These are phyloP conservation scores for Plicaturopsis crispa DNA, from an alignment of 768 basidiomycete species.

Conservation along the genomic window DNA sequence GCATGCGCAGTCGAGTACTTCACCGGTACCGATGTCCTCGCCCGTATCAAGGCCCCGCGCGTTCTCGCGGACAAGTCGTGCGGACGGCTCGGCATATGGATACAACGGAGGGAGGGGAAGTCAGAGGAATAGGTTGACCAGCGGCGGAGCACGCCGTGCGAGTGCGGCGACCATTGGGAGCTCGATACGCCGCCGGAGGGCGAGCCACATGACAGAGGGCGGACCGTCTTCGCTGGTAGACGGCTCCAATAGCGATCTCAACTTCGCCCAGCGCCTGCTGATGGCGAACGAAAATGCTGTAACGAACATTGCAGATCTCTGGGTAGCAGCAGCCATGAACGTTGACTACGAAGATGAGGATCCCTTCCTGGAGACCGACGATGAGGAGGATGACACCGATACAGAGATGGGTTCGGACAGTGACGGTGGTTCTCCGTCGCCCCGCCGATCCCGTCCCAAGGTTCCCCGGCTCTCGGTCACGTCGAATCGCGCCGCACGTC, in stretches of 20 bases:
- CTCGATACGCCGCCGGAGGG: conserved; percentile 42
- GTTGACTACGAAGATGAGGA: conserved; percentile 91
- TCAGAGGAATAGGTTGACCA: conserved; percentile 49
- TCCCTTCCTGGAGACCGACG: conserved; percentile 48
- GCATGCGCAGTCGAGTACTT: conserved; percentile 29
- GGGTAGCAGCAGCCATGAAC: conserved; percentile 96
- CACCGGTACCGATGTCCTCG: conserved; percentile 39
- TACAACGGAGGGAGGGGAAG: conserved; percentile 46
- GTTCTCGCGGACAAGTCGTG: conserved; percentile 49
- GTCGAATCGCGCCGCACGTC: conserved; percentile 11
- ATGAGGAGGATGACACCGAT: conserved; percentile 43
- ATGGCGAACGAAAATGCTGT: conserved; percentile 95
- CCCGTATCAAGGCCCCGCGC: conserved; percentile 37
- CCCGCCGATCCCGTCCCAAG: conserved; percentile 4
- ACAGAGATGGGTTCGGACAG: conserved; percentile 30
- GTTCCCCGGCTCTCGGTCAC: conserved; percentile 4
- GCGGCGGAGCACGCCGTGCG: conserved; percentile 39
- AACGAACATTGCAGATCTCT: conserved; percentile 91
- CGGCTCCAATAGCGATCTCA: conserved; percentile 46
- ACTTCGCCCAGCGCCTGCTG: conserved; percentile 81
- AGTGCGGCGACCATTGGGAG: conserved; percentile 48
- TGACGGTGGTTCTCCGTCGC: conserved; percentile 23
- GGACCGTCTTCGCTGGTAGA: conserved; percentile 20
- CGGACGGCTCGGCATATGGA: conserved; percentile 76
- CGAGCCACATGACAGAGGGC: conserved; percentile 33